Base-by-base conservation (phyloP, 2,329 filamentous ascomycete species). In the Fusarium nisikadoi region DNA sequence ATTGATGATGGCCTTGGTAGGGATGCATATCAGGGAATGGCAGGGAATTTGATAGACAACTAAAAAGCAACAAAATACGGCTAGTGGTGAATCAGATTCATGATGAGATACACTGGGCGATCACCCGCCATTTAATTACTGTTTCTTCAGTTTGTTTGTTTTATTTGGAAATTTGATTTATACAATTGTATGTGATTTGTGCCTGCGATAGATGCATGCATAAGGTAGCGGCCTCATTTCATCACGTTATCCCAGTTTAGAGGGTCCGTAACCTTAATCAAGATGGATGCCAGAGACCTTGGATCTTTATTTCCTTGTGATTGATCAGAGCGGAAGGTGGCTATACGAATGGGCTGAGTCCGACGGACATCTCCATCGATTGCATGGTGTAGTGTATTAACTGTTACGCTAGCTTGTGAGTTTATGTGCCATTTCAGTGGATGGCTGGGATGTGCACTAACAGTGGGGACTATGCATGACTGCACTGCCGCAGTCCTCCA, bases 321-420 rank as follows among this genome's bases (percentile, higher is more conserved):
- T 42, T 42, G 27, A 54, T 54, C 52, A 29, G 38, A 54, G 25
- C 52, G n/a, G 29, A 55, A 29, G 47, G 69, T 72, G 70, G 70
- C 70, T 70, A 57, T 72, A 67, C 67, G 53, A 46, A 62, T 57
- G 61, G 70, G 70, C 70, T 67, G 70, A 71, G 70, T 71, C 53
- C 60, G 38, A 54, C 53, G 57, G 70, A 46, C 23, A 59, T 56
- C 41, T 60, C 61, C 56, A 58, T 60, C 61, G 52, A 58, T 41
- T 58, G 25, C 65, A 61, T 41, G 54, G 53, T 46, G 33, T 19
- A 25, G 42, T 49, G 68, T 62, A 71, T 39, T 36, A 6, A n/a
- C 33, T 70, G 69, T 72, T 72, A 72, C 29, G 35, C 25, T 46
- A 29, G 17, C 13, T 4, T 41, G 49, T 52, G 17, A 38, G 19